These are phyloP conservation scores for Mucor racemosus DNA, from an alignment of 371 early-diverging fungal species.

Conservation along the genomic window DNA sequence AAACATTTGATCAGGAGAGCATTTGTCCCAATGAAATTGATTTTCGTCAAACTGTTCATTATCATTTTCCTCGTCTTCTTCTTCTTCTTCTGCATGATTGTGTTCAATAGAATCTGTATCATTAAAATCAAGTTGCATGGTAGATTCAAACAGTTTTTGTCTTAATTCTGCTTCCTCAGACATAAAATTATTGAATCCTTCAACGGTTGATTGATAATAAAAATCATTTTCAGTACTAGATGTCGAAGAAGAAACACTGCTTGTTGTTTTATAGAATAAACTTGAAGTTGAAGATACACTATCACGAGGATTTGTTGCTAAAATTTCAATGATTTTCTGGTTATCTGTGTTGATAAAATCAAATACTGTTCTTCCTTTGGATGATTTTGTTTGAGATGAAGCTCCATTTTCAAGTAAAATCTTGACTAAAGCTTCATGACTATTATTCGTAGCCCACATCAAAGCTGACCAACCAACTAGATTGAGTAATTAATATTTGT, in stretches of 20 bases:
- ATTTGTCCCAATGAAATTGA: slow-evolving; percentile 76
- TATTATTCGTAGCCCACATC: slow-evolving; percentile 94
- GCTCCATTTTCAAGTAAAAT: slow-evolving; percentile 84
- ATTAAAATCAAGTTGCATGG: slow-evolving; percentile 31
- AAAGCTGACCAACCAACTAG: slow-evolving; percentile 94
- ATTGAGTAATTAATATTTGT: slow-evolving; percentile 17
- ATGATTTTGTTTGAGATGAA: slow-evolving; percentile 68
- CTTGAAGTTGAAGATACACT: slow-evolving; percentile 62
- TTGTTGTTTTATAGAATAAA: slow-evolving; percentile 30
- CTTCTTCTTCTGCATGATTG: slow-evolving; percentile 22
- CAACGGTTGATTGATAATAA: slow-evolving; percentile 54
- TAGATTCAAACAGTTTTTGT: slow-evolving; percentile 45
- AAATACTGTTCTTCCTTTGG: slow-evolving; percentile 79
- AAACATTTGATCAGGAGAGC: slow-evolving; percentile 88
- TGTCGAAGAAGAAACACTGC: slow-evolving; percentile 37
- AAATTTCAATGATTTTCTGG: slow-evolving; percentile 62
- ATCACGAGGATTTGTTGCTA: slow-evolving; percentile 58
- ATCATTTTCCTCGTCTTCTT: slow-evolving; percentile 25
- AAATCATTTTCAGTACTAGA: slow-evolving; percentile 50
- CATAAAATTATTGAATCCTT: slow-evolving; percentile 50
- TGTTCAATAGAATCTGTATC: slow-evolving; percentile 18
- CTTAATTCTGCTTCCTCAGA: slow-evolving; percentile 56
- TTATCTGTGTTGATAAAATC: slow-evolving; percentile 74
- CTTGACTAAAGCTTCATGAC: slow-evolving; percentile 75
- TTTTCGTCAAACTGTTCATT: slow-evolving; percentile 30